A percentile compares a stretch with the other conserved stretches of the same genome.
phyloP scores from a whole-genome alignment of 2,329 filamentous ascomycete genomes.

The Pseudogymnoascus sp. region DNA sequence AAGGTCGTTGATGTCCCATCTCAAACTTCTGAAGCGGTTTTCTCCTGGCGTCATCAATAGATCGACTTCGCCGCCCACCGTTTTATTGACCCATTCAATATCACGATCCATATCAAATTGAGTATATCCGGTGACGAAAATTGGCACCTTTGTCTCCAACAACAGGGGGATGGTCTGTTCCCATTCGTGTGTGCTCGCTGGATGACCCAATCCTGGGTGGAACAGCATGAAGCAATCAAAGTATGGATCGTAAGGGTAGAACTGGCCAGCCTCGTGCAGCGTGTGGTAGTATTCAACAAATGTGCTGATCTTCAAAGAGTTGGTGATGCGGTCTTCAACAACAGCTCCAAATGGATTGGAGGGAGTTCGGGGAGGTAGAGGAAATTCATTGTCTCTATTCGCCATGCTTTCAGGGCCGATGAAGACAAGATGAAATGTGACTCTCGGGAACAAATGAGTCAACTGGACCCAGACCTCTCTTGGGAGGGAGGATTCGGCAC shows the following conservation, averaged over 20 bases:
- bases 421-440: slow-evolving; percentile 85
- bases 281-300: slow-evolving; percentile 98
- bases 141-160: slow-evolving; percentile 89
- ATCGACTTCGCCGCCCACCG: slow-evolving; percentile 83
- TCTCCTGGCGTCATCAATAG: slow-evolving; percentile 85
- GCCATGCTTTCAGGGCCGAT: slow-evolving; percentile 95
- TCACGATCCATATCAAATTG: slow-evolving; percentile 92
- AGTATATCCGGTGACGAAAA: slow-evolving; percentile 92
- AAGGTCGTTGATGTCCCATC: slow-evolving; percentile 95
- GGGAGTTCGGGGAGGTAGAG: slow-evolving; percentile 75
- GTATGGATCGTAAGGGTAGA: slow-evolving; percentile 93
- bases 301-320: slow-evolving; percentile 91
- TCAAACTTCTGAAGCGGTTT: slow-evolving; percentile 84
- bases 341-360: slow-evolving; percentile 89
- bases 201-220: slow-evolving; percentile 92
- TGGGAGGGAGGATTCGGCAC: slow-evolving; percentile 93
- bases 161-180: slow-evolving; percentile 79
- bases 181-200: slow-evolving; percentile 91
- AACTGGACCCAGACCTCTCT: slow-evolving; percentile 91
- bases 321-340: slow-evolving; percentile 81
- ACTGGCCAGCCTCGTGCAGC: slow-evolving; percentile 81
- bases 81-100: slow-evolving; percentile 79
- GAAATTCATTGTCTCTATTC: slow-evolving; percentile 88
- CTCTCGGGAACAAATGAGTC: slow-evolving; percentile 86
- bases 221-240: slow-evolving; percentile 97